phyloP scores from a whole-genome alignment of 345 rosid genomes.

The Salix brachista region DNA sequence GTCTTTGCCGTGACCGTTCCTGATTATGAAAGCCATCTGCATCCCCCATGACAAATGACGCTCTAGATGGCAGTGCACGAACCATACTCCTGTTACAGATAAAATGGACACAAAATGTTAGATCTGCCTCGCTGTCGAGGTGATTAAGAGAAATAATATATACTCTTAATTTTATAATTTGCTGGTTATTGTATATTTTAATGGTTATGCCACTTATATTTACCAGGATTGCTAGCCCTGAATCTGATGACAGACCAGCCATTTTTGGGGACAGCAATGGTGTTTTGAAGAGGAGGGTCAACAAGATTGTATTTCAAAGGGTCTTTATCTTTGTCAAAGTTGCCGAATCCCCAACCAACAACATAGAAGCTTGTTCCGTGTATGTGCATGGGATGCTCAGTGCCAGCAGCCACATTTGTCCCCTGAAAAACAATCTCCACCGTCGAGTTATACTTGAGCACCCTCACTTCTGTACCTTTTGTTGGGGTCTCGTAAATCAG shows the following conservation, averaged over 20 bases:
- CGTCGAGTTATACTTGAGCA: conserved; percentile 20
- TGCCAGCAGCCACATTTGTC: conserved; percentile 27
- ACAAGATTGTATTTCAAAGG: conserved; percentile 26
- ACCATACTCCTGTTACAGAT: conserved; percentile 55
- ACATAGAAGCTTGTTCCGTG: conserved; percentile 34
- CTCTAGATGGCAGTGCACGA: conserved; percentile 64
- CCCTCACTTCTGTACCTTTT: conserved; percentile 33
- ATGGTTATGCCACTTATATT: too few species aligned
- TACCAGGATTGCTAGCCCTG: conserved; percentile 12
- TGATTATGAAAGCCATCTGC: conserved; percentile 47
- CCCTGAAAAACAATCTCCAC: conserved; percentile 39
- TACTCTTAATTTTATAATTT: background rate
- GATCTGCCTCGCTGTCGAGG: background rate
- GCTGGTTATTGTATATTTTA: too few species aligned
- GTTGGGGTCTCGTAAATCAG: conserved; percentile 37
- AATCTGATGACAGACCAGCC: conserved; percentile 15
- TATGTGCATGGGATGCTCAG: conserved; percentile 39
- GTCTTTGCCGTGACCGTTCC: conserved; percentile 33
- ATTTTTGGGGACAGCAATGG: conserved; percentile 11
- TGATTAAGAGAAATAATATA: background rate
- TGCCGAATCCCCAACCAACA: conserved; percentile 20
- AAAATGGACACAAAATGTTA: background rate
- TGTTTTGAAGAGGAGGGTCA: conserved; percentile 22
- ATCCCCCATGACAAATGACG: conserved; percentile 65
- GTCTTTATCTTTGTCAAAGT: conserved; percentile 24